phyloP scores from a whole-genome alignment of 2,329 filamentous ascomycete species.

The Xylaria hypoxylon region DNA sequence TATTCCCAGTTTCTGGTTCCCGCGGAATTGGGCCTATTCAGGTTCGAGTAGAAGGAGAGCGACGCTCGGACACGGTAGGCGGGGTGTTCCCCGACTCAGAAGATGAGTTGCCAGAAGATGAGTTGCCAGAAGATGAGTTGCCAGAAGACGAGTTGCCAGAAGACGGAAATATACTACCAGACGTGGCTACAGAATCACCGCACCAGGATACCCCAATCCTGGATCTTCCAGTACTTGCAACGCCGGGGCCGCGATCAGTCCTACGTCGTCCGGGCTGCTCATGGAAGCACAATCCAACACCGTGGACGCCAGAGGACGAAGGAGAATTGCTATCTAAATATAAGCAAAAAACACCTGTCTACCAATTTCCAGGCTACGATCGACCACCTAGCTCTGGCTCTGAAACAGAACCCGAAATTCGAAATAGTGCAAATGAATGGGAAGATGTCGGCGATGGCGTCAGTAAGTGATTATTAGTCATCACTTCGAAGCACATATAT shows the following conservation, averaged over 20 bases:
- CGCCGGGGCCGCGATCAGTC: neutral
- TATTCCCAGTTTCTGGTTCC: slow-evolving; percentile 34
- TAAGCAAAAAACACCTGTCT: slow-evolving; percentile 44
- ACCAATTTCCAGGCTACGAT: slow-evolving; percentile 35
- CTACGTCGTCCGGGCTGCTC: neutral
- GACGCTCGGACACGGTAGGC: slow-evolving; percentile 35
- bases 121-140: too few species aligned
- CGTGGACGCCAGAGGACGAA: slow-evolving; percentile 33
- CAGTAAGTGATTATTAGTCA: neutral
- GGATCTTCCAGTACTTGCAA: neutral
- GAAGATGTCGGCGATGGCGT: slow-evolving; percentile 13
- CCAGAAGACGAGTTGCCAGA: neutral
- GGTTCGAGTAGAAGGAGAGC: slow-evolving; percentile 32
- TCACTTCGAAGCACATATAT: too few species aligned
- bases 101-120: slow-evolving; percentile 11
- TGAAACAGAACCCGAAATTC: neutral
- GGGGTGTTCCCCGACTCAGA: slow-evolving; percentile 40
- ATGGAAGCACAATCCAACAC: neutral
- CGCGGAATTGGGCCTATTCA: slow-evolving; percentile 40
- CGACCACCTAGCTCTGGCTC: too few species aligned
- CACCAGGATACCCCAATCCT: too few species aligned
- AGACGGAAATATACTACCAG: too few species aligned
- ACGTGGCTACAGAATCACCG: too few species aligned
- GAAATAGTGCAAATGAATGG: neutral
- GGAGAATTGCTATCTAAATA: slow-evolving; percentile 36